A percentile compares a stretch with the other conserved stretches of the same genome.
These are phyloP conservation scores for Penicillium sp. DNA, from an alignment of 2,329 filamentous ascomycete genomes.

Conservation along the genomic window DNA sequence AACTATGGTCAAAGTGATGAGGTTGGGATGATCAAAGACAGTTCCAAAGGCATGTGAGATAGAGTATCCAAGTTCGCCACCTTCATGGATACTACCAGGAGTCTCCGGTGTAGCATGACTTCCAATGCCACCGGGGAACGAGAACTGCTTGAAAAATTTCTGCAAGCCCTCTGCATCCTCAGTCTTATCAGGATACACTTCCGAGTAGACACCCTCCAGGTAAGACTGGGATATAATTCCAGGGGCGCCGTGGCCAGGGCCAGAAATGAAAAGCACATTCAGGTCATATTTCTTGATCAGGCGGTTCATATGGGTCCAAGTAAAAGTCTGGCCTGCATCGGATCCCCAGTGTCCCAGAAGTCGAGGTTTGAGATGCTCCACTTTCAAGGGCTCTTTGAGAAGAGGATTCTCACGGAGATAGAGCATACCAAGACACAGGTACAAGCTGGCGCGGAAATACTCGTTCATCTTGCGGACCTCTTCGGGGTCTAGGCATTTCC, in stretches of 20 bases:
- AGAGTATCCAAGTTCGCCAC: slow-evolving; percentile 78
- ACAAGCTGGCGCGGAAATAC: slow-evolving; percentile 73
- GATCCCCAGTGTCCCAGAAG: slow-evolving; percentile 77
- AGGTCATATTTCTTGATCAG: slow-evolving; percentile 78
- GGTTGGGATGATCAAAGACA: slow-evolving; percentile 71
- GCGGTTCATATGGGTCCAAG: slow-evolving; percentile 79
- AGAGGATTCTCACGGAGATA: slow-evolving; percentile 74
- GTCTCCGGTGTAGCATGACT: slow-evolving; percentile 78
- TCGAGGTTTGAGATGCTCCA: slow-evolving; percentile 71
- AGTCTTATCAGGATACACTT: slow-evolving; percentile 73
- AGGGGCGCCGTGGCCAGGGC: slow-evolving; percentile 75
- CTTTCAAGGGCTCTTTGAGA: slow-evolving; percentile 65
- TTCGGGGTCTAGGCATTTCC: slow-evolving; percentile 61
- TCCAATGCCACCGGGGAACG: slow-evolving; percentile 75
- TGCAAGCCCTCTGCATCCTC: slow-evolving; percentile 68
- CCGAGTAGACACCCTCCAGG: slow-evolving; percentile 73
- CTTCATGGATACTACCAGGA: slow-evolving; percentile 74
- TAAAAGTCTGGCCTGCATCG: slow-evolving; percentile 77
- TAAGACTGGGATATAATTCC: slow-evolving; percentile 75
- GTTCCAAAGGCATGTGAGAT: slow-evolving; percentile 76
- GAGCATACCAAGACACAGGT: slow-evolving; percentile 77
- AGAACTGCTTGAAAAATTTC: slow-evolving; percentile 79
- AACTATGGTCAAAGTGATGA: slow-evolving; percentile 75
- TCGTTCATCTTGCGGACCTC: slow-evolving; percentile 68
- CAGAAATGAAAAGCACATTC: slow-evolving; percentile 70